Conservation (phyloP, 1,284 basidiomycete species). For the Cutaneotrichosporon sp. region DNA sequence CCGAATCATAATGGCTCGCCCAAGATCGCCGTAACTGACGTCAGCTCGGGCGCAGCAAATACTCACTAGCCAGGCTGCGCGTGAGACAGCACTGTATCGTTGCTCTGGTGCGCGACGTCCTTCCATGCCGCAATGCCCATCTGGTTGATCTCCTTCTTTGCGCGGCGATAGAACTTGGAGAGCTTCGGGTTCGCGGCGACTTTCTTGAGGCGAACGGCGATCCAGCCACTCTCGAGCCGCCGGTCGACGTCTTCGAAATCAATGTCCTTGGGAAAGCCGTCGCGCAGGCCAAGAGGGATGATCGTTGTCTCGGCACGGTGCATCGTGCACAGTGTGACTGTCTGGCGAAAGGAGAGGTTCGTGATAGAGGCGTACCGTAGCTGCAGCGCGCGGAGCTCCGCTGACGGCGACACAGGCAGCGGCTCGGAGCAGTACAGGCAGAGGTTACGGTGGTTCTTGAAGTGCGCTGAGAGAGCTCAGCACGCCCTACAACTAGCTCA, state of each 20-base stretch:
- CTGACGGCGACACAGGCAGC: conserved; percentile 27
- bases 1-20: conserved; percentile 32
- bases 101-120: conserved; percentile 23
- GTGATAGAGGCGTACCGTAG: background rate
- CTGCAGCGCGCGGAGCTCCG: conserved; percentile 17
- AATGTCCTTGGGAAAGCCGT: conserved; percentile 40
- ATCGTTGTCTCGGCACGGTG: conserved; percentile 41
- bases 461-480: conserved; percentile 6
- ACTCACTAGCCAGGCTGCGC: conserved; percentile 46
- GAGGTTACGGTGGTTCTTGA: conserved; percentile 7
- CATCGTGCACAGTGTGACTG: conserved; percentile 35
- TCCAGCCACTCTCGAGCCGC: conserved; percentile 34
- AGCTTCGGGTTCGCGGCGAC: conserved; percentile 31
- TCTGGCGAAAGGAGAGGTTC: conserved; percentile 1
- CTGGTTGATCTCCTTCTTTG: conserved; percentile 22
- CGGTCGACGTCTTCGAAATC: conserved; percentile 34
- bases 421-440: conserved; percentile 33
- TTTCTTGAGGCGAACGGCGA: conserved; percentile 29
- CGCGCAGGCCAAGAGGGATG: conserved; percentile 41
- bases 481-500: background rate
- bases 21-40: conserved; percentile 45
- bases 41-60: conserved; percentile 14
- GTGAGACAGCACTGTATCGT: conserved; percentile 19
- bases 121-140: conserved; percentile 33
- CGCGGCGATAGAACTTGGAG: conserved; percentile 28